Evolutionary conservation across 2,329 filamentous ascomycete genomes (phyloP).

Genomic region (Sporothrix pseudoabietina): DNA sequence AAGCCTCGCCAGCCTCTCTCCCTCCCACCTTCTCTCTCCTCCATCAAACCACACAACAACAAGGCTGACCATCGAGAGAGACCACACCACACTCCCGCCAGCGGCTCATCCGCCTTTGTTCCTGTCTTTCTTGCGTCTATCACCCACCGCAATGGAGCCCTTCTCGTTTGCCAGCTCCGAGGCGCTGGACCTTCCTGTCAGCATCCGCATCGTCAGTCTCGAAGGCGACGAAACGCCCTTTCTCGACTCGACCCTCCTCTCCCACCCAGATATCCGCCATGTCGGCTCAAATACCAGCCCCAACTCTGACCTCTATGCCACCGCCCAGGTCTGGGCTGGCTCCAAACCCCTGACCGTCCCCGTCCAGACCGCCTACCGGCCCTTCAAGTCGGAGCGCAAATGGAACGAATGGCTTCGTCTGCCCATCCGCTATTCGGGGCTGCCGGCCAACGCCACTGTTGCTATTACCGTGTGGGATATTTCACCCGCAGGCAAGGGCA

Average conservation of each 20-base stretch:
- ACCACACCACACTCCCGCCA: neutral
- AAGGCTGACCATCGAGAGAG: neutral
- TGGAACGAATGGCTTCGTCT: constrained; percentile 97
- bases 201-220: constrained; percentile 69
- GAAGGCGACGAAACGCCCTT: constrained; percentile 77
- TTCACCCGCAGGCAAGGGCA: constrained; percentile 69
- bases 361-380: constrained; percentile 88
- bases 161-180: constrained; percentile 94
- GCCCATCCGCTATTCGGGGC: constrained; percentile 78
- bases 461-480: constrained; percentile 96
- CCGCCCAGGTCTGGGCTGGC: constrained; percentile 90
- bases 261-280: constrained; percentile 78
- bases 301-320: constrained; percentile 88
- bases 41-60: neutral
- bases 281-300: constrained; percentile 78
- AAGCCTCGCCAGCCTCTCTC: too few species aligned
- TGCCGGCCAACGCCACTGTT: constrained; percentile 79
- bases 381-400: constrained; percentile 75
- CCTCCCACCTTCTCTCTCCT: neutral
- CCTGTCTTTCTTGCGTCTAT: neutral
- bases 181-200: constrained; percentile 73
- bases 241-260: constrained; percentile 75
- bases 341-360: constrained; percentile 93
- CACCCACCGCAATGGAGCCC: constrained; percentile 69
- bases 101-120: neutral